Conservation (phyloP, 2,329 filamentous ascomycete species). For the Fusarium goolgardi region DNA sequence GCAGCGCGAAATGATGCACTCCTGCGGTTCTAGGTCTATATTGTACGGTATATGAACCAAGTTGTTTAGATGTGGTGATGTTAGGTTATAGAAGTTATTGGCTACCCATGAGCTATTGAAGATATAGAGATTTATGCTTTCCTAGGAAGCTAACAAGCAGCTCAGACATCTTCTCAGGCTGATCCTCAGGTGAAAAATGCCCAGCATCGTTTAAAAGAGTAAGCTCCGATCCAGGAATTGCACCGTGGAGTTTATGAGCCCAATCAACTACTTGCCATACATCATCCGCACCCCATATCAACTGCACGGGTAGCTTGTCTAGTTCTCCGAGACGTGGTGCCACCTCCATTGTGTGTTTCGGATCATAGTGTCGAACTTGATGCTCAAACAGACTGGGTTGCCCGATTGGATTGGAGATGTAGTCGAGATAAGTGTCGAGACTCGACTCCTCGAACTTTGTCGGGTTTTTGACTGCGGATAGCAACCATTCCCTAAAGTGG, state of each 20-base stretch:
- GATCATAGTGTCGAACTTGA: conserved; percentile 50
- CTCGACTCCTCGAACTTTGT: conserved; percentile 33
- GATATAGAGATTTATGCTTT: neutral
- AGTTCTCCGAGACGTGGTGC: conserved; percentile 42
- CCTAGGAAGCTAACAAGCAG: conserved; percentile 27
- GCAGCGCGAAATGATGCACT: conserved; percentile 29
- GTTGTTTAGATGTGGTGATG: neutral
- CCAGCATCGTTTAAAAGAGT: conserved; percentile 45
- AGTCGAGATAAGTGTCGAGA: conserved; percentile 46
- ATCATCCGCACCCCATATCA: conserved; percentile 51
- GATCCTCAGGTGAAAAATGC: conserved; percentile 50
- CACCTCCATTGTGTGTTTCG: conserved; percentile 51
- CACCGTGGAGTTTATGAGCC: conserved; percentile 47
- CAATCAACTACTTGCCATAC: conserved; percentile 49
- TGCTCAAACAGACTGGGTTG: conserved; percentile 51
- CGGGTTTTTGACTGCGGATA: conserved; percentile 40
- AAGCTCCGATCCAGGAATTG: conserved; percentile 49
- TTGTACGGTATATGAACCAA: neutral
- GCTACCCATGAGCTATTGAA: neutral
- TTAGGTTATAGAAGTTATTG: neutral
- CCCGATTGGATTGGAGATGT: conserved; percentile 50
- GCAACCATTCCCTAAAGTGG: conserved; percentile 48
- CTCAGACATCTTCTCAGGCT: conserved; percentile 38
- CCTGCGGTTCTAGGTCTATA: conserved; percentile 14
- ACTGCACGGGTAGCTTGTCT: conserved; percentile 43